phyloP scores from a whole-genome alignment of 176 grass and related monocot genomes.

The Saccharum officinarum region DNA sequence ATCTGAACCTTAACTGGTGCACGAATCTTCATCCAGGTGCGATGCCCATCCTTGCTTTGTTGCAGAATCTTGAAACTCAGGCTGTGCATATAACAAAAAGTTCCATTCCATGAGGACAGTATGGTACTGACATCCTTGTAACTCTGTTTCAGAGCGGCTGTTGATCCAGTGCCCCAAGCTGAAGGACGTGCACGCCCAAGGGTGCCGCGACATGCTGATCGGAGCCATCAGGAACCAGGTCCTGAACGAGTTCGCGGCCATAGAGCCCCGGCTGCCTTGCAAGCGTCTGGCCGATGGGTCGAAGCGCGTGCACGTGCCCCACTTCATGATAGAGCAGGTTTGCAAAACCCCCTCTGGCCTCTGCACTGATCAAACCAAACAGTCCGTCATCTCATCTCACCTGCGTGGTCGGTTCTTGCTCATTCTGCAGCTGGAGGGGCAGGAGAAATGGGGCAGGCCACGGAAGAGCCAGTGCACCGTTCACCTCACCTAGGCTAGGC shows the following conservation, averaged over 20 bases:
- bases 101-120: neutral
- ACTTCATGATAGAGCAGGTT: constrained; percentile 60
- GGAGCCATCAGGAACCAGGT: constrained; percentile 95
- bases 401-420: too few relatives aligned
- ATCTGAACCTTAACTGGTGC: constrained; percentile 90
- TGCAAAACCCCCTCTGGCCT: neutral
- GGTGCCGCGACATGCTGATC: constrained; percentile 83
- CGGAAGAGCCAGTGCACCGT: constrained; percentile 46
- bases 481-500: too few relatives aligned
- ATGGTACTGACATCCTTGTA: constrained; percentile 14
- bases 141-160: constrained; percentile 61
- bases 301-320: constrained; percentile 79
- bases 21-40: constrained; percentile 89
- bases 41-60: neutral
- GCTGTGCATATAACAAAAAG: neutral
- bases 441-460: constrained; percentile 29
- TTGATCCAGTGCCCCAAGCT: constrained; percentile 86
- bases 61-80: neutral
- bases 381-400: neutral
- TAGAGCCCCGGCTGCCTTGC: constrained; percentile 43
- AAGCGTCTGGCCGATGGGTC: constrained; percentile 85
- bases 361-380: neutral
- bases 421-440: constrained; percentile 35
- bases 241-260: constrained; percentile 61
- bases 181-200: constrained; percentile 73